Conservation (phyloP, 2,329 filamentous ascomycete species). For the Lachnellula willkommii region DNA sequence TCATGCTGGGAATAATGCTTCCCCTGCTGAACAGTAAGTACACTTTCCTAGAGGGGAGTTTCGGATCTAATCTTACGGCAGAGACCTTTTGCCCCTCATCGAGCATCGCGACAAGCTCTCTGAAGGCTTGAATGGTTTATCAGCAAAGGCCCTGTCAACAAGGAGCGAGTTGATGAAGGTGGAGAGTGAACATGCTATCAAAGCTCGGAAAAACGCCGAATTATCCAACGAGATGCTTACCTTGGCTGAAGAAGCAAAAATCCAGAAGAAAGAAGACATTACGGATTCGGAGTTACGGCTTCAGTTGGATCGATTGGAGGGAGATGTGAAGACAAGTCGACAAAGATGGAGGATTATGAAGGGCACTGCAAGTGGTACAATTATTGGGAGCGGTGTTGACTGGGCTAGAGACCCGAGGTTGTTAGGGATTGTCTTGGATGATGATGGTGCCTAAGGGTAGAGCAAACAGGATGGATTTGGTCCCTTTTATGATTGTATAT, state of each 20-base stretch:
- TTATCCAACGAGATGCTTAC: conserved; percentile 58
- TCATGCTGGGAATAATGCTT: conserved; percentile 59
- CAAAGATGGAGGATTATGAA: conserved; percentile 71
- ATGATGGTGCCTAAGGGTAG: conserved; percentile 43
- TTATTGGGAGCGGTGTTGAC: conserved; percentile 76
- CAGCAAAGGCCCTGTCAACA: conserved; percentile 46
- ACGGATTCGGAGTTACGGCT: conserved; percentile 46
- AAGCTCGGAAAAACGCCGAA: conserved; percentile 55
- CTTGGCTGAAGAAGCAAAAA: conserved; percentile 53
- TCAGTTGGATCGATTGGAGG: conserved; percentile 55
- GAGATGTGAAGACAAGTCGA: conserved; percentile 55
- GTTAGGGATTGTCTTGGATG: conserved; percentile 66
- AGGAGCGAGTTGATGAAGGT: conserved; percentile 49
- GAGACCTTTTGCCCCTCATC: conserved; percentile 56
- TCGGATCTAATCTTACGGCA: conserved; percentile 11
- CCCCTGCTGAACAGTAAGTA: conserved; percentile 62
- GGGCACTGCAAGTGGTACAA: conserved; percentile 68
- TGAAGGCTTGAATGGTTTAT: conserved; percentile 55
- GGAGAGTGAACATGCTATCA: conserved; percentile 53
- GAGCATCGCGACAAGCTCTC: conserved; percentile 63
- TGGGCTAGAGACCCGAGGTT: conserved; percentile 69
- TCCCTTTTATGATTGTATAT: too few species aligned
- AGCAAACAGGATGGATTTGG: not conserved
- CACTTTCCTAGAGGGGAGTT: conserved; percentile 1
- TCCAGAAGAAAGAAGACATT: conserved; percentile 49